Base-by-base conservation (phyloP, 2,329 filamentous ascomycete genomes). In the Cadophora luteo-olivacea region DNA sequence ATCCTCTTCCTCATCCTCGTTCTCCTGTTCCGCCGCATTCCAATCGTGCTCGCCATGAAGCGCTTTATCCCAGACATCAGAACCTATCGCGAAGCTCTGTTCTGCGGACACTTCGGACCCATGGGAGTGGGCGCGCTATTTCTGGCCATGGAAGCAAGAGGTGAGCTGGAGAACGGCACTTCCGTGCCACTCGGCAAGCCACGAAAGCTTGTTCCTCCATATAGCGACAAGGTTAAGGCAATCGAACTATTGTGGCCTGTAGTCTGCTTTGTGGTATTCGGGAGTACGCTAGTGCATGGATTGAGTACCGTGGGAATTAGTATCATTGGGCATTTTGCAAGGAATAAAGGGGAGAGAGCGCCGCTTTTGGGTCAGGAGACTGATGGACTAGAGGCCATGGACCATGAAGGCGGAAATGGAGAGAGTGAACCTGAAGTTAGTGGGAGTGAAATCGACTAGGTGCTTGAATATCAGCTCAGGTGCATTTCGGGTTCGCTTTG, bases 101-200 rank as follows among this genome's bases (percentile, higher is more conserved):
- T 87, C 75, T 81, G 80, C 54, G 85, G 85, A 0, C 85, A 87
- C 73, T 87, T 88, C 67, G 85, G 85, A 0, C 85, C 85, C 9
- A 87, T 87, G 82, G 86, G 86, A 22, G 81, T 87, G 1, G 85
- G 85, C 1, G 85, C 83, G 0, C 75, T 87, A 7, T 87, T 87
- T 76, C 80, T 88, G 0, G 84, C 85, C 1, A 85, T 87, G 57
- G 85, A 87, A 78, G 83, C 84, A 0, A 78, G 84, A 29, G 84
- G 83, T 0, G 79, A 85, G 67, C 79, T 88, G 0, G 85, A 87
- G 71, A 86, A 81, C 0, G 82, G 80, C 11, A 81, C 80, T 0
- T 82, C 81, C 4, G 71, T 81, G 0, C 84, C 84, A 4, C 64
- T 32, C 32, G 55, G 36, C 19, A 66, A 61, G 45, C n/a, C 19